Conservation (phyloP, 2,329 filamentous ascomycete genomes). For the Trichophyton simii region DNA sequence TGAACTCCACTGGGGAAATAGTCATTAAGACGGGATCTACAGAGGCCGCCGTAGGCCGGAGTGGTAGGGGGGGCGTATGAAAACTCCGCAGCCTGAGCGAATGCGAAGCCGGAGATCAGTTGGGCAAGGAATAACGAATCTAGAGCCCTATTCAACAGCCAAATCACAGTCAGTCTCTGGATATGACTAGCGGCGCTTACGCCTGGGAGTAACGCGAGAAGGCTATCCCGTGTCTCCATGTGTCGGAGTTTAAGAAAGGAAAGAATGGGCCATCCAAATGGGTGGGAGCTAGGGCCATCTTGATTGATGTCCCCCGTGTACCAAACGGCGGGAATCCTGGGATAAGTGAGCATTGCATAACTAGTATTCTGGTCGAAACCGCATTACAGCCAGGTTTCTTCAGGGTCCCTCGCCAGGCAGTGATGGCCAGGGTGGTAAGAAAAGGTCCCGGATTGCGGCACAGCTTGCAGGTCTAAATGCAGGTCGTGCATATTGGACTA, state of each 20-base stretch:
- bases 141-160: background rate
- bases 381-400: background rate
- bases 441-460: background rate
- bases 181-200: background rate
- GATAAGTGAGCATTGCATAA: background rate
- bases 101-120: background rate
- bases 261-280: background rate
- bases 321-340: background rate
- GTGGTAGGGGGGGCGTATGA: background rate
- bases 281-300: background rate
- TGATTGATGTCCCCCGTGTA: background rate
- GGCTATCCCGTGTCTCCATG: background rate
- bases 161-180: background rate
- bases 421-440: background rate
- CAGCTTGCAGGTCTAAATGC: background rate
- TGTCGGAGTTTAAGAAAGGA: background rate
- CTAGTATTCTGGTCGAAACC: background rate
- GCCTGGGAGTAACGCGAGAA: background rate
- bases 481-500: background rate
- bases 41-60: background rate
- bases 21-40: background rate
- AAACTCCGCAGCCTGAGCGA: background rate
- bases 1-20: background rate
- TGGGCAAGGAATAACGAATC: background rate
- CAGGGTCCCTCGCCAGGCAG: background rate